phyloP scores from a whole-genome alignment of 352 stramenopile genomes.

The Phytophthora sansomeana region DNA sequence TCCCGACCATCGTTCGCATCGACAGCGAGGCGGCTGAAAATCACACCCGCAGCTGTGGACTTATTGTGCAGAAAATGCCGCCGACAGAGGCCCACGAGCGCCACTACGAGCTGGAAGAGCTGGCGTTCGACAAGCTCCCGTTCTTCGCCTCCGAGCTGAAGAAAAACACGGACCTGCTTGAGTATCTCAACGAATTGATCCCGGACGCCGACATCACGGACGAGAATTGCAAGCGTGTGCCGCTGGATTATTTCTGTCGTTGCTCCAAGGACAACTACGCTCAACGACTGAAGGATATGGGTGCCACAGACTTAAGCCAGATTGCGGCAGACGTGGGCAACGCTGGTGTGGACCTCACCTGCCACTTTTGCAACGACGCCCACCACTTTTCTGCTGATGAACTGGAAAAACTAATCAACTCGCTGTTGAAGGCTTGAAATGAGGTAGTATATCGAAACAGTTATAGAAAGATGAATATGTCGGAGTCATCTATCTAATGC shows the following conservation, averaged over 20 bases:
- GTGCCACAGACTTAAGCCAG: conserved; percentile 50
- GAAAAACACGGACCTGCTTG: conserved; percentile 64
- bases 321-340: conserved; percentile 59
- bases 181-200: conserved; percentile 83
- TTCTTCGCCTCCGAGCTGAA: conserved; percentile 59
- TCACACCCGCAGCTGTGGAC: conserved; percentile 65
- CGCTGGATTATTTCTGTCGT: conserved; percentile 86
- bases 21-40: conserved; percentile 59
- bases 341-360: conserved; percentile 76
- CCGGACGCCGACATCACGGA: conserved; percentile 70
- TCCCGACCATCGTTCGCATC: conserved; percentile 85
- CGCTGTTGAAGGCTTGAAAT: conserved; percentile 35
- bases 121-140: conserved; percentile 60
- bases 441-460: conserved; percentile 37
- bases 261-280: conserved; percentile 82
- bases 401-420: conserved; percentile 47
- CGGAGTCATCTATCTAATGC: conserved; percentile 34
- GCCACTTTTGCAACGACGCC: conserved; percentile 87
- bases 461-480: conserved; percentile 34
- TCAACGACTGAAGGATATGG: conserved; percentile 59
- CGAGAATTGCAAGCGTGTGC: conserved; percentile 61
- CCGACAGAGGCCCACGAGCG: conserved; percentile 55
- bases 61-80: conserved; percentile 89
- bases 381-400: conserved; percentile 71
- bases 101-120: conserved; percentile 71